phyloP scores from a whole-genome alignment of 2,329 filamentous ascomycete genomes.

The Xylaria sp. region DNA sequence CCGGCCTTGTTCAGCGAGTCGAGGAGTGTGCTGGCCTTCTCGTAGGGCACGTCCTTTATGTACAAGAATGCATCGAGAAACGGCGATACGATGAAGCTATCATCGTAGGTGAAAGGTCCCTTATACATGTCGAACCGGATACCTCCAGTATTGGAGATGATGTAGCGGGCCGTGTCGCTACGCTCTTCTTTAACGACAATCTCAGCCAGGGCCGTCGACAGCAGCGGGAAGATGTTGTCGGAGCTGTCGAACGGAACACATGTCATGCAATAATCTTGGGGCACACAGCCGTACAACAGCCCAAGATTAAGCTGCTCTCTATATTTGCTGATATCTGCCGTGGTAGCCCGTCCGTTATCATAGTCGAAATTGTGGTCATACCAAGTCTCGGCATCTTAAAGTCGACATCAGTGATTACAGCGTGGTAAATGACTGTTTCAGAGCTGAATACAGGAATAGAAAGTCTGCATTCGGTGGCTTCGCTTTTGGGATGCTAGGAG shows the following conservation, averaged over 20 bases:
- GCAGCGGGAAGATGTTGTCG: conserved; percentile 65
- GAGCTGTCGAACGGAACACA: conserved; percentile 64
- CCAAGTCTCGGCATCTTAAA: conserved; percentile 57
- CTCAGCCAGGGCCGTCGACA: conserved; percentile 61
- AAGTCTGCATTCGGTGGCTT: neutral
- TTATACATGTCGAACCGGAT: conserved; percentile 71
- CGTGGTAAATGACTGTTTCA: neutral
- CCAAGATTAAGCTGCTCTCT: conserved; percentile 66
- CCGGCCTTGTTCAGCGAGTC: conserved; percentile 56
- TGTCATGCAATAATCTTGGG: conserved; percentile 66
- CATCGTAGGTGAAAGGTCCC: conserved; percentile 68
- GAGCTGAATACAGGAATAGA: neutral
- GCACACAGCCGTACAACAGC: conserved; percentile 67
- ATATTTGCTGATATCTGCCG: conserved; percentile 59
- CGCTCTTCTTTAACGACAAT: conserved; percentile 63
- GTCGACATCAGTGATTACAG: neutral
- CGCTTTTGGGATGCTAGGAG: neutral
- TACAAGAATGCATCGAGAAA: conserved; percentile 65
- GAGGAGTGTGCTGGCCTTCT: conserved; percentile 53
- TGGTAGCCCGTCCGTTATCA: conserved; percentile 57
- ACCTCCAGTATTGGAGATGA: conserved; percentile 69
- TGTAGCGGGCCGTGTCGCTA: conserved; percentile 61
- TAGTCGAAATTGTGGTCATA: conserved; percentile 63
- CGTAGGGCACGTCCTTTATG: conserved; percentile 63
- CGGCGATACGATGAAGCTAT: conserved; percentile 65